Evolutionary conservation across 2,329 filamentous ascomycete species (phyloP), one percentile per base, ranked within the genome.

Genomic region (Aureobasidium sp.): DNA sequence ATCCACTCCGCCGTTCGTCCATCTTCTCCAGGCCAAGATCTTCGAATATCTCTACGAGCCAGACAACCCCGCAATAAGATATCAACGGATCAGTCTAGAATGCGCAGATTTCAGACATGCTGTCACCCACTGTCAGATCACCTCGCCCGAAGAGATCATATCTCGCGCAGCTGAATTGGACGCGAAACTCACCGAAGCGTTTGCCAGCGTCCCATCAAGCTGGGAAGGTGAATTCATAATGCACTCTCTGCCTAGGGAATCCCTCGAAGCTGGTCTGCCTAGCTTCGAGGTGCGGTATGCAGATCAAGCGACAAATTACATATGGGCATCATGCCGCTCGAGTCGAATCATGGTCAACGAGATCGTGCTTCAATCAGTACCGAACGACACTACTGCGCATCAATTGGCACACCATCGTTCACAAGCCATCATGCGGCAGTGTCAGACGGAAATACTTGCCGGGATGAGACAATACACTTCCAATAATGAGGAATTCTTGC

Each of bases 371-470:
- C 44, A 60, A 17, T 29, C 44, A n/a, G 17, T 36, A 26, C 17
- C 12, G 7, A 15, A 41, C 5, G 36, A 41, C 20, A 26, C n/a
- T 1, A 17, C 41, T 12, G 24, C 17, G 32, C 27, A 50, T 26
- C 24, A 13, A 5, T 34, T 6, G 20, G 44, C 26, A 15, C 6
- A 20, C 3, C 0, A 0, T 4, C 44, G 39, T 32, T 51, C 57
- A 12, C 7, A 50, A n/a, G 9, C 46, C 24, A 51, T 60, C 34
- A 24, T 60, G 34, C 29, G 36, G 27, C 34, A 50, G 34, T 50
- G 44, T 12, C 57, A 60, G n/a, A 43, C 36, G 12, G 44, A 60
- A 20, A 50, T 60, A 26, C n/a, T 60, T 44, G 57, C 57, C 17
- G 36, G 24, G 4, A 60, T 60, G 57, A 17, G 46, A 13, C 57